Evolutionary conservation across 176 grass and related monocot genomes (phyloP), one percentile per base, ranked within the genome.

Genomic region (Ampelocalamus luodianensis): DNA sequence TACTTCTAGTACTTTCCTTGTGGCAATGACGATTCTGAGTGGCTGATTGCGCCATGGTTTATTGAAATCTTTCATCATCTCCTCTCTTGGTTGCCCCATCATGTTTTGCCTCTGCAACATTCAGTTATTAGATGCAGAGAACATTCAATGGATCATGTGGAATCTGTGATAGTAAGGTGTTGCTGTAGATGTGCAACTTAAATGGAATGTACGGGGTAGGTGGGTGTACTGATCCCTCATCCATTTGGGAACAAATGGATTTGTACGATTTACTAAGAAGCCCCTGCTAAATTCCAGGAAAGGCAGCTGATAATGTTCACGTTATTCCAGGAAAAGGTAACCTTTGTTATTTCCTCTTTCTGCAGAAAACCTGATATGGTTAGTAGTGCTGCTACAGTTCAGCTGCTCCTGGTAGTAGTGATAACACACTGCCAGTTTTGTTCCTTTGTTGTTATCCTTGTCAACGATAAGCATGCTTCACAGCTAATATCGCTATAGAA

Each of bases 91-190:
- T 56, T 76, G 69, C 61, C 78, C 49, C 84, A 23, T 27, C 59
- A 65, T 68, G 79, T 59, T 86, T 56, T 65, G 38, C 76, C 72
- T 36, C 56, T 65, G 82, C 72, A 50, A 37, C 70, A 44, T 68
- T 68, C 68, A 60, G 49, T 79, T 67, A 83, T 67, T 48, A 8
- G 53, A 55, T 3, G 69, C 79, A 85, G 83, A 44, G 65, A 34
- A 60, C 63, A 87, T 87, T 87, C 84, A 90, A 83, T 83, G 68
- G 67, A 68, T 83, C 84, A 87, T 65, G 79, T 79, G 79, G 62
- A 87, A 68, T 46, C 79, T 65, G 74, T 83, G 89, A 74, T 46
- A n/a, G 40, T 46, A 58, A 27, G 50, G 34, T 44, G 54, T 42
- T 77, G 36, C 34, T 72, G 72, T 79, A 73, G 74, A 83, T 79